Conservation (phyloP, 768 basidiomycete genomes). For the Panellus pusillus region DNA sequence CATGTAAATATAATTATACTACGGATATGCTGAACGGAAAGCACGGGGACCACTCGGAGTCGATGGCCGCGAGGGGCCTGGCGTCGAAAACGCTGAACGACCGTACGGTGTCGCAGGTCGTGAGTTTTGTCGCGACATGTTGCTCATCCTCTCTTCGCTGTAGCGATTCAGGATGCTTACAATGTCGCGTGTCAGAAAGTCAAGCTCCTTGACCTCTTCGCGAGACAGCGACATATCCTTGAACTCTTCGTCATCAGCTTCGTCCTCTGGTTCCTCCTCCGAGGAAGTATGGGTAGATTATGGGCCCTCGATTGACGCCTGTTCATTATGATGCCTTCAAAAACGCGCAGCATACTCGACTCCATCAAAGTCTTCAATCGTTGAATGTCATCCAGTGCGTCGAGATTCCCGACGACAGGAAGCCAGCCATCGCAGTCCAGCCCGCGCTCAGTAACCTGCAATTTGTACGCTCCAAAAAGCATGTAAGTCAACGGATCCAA, state of each 20-base stretch:
- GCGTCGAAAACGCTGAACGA: conserved; percentile 67
- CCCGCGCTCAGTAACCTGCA: conserved; percentile 68
- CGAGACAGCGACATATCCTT: conserved; percentile 55
- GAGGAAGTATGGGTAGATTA: conserved; percentile 35
- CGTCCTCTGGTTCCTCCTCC: conserved; percentile 58
- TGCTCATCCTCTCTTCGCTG: conserved; percentile 60
- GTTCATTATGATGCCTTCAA: conserved; percentile 72
- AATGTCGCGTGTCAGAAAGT: conserved; percentile 69
- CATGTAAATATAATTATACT: conserved; percentile 15
- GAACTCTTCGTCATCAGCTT: conserved; percentile 45
- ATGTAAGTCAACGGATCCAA: conserved; percentile 88
- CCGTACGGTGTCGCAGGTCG: conserved; percentile 65
- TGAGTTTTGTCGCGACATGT: conserved; percentile 61
- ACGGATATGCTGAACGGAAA: conserved; percentile 8
- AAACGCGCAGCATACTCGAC: conserved; percentile 83
- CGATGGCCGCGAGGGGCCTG: conserved; percentile 58
- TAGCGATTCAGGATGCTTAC: conserved; percentile 73
- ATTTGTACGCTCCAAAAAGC: conserved; percentile 84
- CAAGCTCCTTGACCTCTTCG: conserved; percentile 76
- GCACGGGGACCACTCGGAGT: conserved; percentile 51
- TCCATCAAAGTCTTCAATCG: conserved; percentile 80
- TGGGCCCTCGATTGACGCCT: conserved; percentile 35
- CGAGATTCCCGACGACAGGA: conserved; percentile 71
- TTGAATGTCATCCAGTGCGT: conserved; percentile 81
- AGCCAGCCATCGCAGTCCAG: conserved; percentile 91